These are phyloP conservation scores for Oryza officinalis DNA, from an alignment of 176 grass and related monocot genomes.

Conservation along the genomic window DNA sequence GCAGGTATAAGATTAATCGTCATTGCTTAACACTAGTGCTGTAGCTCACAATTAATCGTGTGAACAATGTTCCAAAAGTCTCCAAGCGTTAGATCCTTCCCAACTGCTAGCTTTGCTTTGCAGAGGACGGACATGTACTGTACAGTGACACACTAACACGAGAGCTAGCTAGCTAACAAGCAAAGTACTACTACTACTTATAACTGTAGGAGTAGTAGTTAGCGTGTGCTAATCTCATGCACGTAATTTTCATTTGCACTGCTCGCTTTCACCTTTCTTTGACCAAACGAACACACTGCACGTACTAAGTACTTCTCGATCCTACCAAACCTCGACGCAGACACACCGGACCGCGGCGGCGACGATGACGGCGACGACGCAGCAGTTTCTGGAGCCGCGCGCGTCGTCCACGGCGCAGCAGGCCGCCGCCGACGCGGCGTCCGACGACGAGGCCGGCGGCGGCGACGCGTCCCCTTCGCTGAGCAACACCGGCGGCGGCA, in stretches of 20 bases:
- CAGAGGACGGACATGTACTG: background rate
- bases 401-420: conserved; percentile 17
- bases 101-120: background rate
- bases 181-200: background rate
- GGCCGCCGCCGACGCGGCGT: background rate
- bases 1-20: background rate
- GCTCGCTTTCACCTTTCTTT: conserved; percentile 32
- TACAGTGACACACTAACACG: background rate
- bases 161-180: background rate
- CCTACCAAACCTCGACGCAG: conserved; percentile 40
- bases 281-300: conserved; percentile 42
- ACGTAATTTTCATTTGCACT: conserved; percentile 27
- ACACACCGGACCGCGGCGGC: conserved; percentile 19
- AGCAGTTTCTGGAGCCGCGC: conserved; percentile 53
- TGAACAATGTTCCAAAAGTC: background rate
- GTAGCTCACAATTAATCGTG: background rate
- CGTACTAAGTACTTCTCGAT: conserved; percentile 19
- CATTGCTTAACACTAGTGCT: background rate
- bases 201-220: conserved; percentile 36
- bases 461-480: conserved; percentile 26
- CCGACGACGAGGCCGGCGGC: conserved; percentile 7
- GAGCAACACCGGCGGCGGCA: conserved; percentile 17
- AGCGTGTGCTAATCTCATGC: conserved; percentile 44
- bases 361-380: conserved; percentile 25
- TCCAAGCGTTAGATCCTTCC: background rate